Conservation (phyloP, 1,284 basidiomycete genomes). For the Trichosporon sp. region DNA sequence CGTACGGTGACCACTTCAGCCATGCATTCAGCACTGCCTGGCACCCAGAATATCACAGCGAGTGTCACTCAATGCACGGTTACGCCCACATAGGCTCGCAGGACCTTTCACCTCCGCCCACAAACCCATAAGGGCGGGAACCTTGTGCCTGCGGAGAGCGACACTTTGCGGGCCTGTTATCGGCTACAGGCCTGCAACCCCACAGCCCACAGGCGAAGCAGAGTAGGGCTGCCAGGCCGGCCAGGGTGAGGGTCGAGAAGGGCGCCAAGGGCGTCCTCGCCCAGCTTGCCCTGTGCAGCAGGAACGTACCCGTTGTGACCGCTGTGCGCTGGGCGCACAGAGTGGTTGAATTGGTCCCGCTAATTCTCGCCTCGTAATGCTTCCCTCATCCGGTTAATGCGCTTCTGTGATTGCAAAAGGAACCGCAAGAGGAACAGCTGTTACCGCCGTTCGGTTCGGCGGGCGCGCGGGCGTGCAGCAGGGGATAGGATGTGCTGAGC, state of each 20-base stretch:
- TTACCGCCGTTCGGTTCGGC: neutral
- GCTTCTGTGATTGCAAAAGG: neutral
- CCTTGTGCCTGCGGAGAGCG: neutral
- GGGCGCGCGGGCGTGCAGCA: neutral
- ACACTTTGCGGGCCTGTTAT: neutral
- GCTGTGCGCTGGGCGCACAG: neutral
- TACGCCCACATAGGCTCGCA: neutral
- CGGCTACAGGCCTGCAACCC: neutral
- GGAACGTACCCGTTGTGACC: neutral
- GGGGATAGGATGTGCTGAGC: too few relatives aligned
- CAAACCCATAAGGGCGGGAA: neutral
- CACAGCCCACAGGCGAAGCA: neutral
- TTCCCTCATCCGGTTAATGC: slow-evolving; percentile 2
- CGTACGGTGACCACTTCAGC: neutral
- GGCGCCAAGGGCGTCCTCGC: neutral
- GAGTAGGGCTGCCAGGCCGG: too few relatives aligned
- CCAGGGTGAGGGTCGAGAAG: too few relatives aligned
- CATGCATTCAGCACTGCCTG: neutral
- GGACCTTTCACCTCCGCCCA: neutral
- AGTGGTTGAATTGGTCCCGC: neutral
- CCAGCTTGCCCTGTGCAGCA: too few relatives aligned
- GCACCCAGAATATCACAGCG: neutral
- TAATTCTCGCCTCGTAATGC: neutral
- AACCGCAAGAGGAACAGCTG: too few relatives aligned
- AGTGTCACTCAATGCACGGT: neutral